Conservation (phyloP, 2,329 filamentous ascomycete genomes). For the Aspergillus novofumigatus region DNA sequence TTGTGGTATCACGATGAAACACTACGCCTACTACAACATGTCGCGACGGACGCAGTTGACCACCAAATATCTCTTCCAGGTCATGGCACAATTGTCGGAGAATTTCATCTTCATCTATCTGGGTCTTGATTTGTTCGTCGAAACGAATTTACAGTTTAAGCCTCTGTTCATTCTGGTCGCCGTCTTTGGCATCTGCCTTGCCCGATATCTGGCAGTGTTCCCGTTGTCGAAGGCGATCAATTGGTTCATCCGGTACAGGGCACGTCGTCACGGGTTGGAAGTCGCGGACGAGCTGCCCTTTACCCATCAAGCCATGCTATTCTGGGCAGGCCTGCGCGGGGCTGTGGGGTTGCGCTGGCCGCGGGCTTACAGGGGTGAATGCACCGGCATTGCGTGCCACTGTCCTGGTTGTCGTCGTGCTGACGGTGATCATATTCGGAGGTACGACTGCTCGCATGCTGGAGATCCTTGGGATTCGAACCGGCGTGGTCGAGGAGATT, state of each 20-base stretch:
- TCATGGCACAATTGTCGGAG: conserved; percentile 89
- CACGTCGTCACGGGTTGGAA: conserved; percentile 69
- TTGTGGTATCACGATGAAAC: conserved; percentile 96
- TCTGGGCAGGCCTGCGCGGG: conserved; percentile 93
- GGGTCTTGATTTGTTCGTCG: conserved; percentile 89
- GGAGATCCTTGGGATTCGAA: conserved; percentile 93
- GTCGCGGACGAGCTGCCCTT: conserved; percentile 85
- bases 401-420: conserved; percentile 92
- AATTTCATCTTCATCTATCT: conserved; percentile 99
- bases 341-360: conserved; percentile 94
- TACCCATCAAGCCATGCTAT: conserved; percentile 99
- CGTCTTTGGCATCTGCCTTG: conserved; percentile 83
- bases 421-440: conserved; percentile 98
- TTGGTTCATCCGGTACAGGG: conserved; percentile 83
- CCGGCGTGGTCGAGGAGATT: conserved; percentile 92
- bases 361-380: conserved; percentile 79
- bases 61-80: conserved; percentile 95
- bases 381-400: conserved; percentile 82
- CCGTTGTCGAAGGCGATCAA: conserved; percentile 87
- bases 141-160: conserved; percentile 82
- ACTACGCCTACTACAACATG: conserved; percentile 99
- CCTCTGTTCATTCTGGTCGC: conserved; percentile 93
- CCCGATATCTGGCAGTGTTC: conserved; percentile 91
- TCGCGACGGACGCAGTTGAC: conserved; percentile 94
- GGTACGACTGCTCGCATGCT: conserved; percentile 97